Evolutionary conservation across 2,329 filamentous ascomycete genomes (phyloP).

Genomic region (Diaporthe ilicicola): DNA sequence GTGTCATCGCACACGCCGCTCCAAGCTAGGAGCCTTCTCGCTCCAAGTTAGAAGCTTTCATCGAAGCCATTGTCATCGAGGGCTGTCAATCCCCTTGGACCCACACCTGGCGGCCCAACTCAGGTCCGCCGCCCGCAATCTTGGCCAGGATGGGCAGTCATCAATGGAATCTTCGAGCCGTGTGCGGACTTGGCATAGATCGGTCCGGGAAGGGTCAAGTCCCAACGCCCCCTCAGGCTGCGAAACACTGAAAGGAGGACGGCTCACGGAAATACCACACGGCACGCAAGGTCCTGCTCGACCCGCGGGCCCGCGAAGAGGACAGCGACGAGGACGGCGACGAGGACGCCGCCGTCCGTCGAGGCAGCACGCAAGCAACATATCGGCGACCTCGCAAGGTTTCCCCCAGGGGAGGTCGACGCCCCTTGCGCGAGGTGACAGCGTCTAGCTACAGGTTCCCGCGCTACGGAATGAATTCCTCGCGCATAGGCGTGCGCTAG

Average conservation of each 20-base stretch:
- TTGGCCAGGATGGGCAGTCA: too few relatives aligned
- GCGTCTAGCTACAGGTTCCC: background rate
- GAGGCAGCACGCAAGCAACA: background rate
- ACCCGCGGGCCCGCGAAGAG: background rate
- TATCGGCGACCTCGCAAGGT: background rate
- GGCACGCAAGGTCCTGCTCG: background rate
- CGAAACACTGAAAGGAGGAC: background rate
- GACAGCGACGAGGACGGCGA: background rate
- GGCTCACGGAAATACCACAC: conserved; percentile 6
- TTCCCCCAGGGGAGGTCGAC: background rate
- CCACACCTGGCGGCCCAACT: background rate
- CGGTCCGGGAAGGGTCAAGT: background rate
- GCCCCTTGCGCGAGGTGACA: background rate
- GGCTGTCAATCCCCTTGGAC: background rate
- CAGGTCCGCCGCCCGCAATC: too few relatives aligned
- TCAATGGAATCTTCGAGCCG: background rate
- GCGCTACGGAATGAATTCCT: background rate
- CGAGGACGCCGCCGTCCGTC: background rate
- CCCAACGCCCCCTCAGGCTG: background rate
- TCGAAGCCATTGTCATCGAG: background rate
- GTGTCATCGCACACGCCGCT: background rate
- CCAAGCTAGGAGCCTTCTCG: background rate
- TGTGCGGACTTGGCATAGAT: background rate
- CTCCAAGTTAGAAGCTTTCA: background rate
- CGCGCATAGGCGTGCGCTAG: background rate